Base-by-base conservation (phyloP, 495 filamentous ascomycete species). In the Aspergillus campestris region DNA sequence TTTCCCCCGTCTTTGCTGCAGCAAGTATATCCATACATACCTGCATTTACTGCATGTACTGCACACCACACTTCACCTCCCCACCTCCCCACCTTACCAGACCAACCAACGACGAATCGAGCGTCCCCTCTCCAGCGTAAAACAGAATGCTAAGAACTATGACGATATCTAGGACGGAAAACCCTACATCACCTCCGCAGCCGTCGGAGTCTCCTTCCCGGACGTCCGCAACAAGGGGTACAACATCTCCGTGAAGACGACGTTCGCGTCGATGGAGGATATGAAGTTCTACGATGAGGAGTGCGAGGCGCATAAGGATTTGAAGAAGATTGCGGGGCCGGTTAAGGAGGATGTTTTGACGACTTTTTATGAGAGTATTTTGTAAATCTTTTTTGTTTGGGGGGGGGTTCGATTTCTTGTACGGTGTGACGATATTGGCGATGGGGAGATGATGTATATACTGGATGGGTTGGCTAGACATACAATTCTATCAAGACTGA, bases 261-360 rank as follows among this genome's bases (percentile, higher is more conserved):
- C 71, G 34, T 87, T 88, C 49, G 70, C 71, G 6, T 78, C 56
- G 33, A 38, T 80, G 42, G 82, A 80, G 8, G 84, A 87, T 60
- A 80, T 87, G 78, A 61, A 78, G 51, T 87, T 77, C 58, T 88
- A 85, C 52, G 83, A 88, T 61, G 56, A 46, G 5, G 70, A 77
- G 47, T 84, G 81, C 56, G 66, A 69, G 45, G 82, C 81, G 11
- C 83, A 87, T 48, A 63, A 64, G 44, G 66, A 57, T 37, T 61
- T 86, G 33, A 86, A 83, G 73, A 70, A 69, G 44, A 62, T 69
- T 9, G 52, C 39, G 2, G 50, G 31, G 1, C 49, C 72, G 6
- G 60, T 64, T 0, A 58, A 64, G 46, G 56, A 62, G 47, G 68
- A 71, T 62, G 61, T 73, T 11, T 45, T 79, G 58, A 73, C 69